These are phyloP conservation scores for Apiospora saccharicola DNA, from an alignment of 2,329 filamentous ascomycete species.

Conservation along the genomic window DNA sequence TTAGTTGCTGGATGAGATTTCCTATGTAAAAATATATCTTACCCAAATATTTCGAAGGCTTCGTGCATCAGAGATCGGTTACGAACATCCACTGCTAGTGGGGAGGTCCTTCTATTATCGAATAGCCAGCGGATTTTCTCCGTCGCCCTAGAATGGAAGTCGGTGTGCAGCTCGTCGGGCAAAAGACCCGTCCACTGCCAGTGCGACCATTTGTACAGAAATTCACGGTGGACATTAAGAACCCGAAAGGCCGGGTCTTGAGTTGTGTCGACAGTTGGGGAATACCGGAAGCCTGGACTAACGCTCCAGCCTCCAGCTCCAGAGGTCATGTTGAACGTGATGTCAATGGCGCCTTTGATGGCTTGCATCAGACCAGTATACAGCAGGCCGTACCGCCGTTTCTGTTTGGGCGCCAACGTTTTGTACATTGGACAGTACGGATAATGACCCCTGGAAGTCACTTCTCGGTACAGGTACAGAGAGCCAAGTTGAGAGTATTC, in stretches of 20 bases:
- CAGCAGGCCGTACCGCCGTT: not conserved
- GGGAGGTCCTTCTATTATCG: not conserved
- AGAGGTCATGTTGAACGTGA: conserved; percentile 20
- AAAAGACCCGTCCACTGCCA: too few species aligned
- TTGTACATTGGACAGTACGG: not conserved
- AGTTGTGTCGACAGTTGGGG: conserved; percentile 13
- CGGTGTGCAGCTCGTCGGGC: not conserved
- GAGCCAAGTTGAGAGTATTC: not conserved
- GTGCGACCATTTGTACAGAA: too few species aligned
- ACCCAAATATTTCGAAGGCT: not conserved
- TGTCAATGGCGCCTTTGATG: conserved; percentile 20
- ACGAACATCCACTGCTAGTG: not conserved
- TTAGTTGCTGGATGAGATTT: not conserved
- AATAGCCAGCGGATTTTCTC: not conserved
- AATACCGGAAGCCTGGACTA: conserved; percentile 26
- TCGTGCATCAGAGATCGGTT: not conserved
- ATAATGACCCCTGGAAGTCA: not conserved
- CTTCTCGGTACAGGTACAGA: not conserved
- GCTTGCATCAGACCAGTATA: not conserved
- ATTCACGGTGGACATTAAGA: too few species aligned
- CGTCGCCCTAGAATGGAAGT: not conserved
- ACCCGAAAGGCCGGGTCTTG: not conserved
- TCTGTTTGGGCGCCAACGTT: too few species aligned
- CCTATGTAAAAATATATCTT: not conserved
- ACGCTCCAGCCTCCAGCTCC: conserved; percentile 30